Evolutionary conservation across 176 grass and related monocot genomes (phyloP), one percentile per base, ranked within the genome.

Genomic region (Avena sativa): DNA sequence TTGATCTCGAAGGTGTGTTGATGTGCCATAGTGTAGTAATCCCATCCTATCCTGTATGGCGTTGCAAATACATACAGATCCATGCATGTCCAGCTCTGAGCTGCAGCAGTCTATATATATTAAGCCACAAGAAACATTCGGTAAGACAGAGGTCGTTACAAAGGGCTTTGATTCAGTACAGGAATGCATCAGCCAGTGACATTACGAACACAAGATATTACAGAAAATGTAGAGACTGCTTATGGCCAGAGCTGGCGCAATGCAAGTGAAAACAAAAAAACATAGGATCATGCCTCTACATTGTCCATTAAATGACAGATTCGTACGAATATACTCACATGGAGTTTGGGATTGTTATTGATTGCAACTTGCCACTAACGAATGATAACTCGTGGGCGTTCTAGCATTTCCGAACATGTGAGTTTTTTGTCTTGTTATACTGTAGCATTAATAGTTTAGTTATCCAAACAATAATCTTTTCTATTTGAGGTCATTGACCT

Each of bases 71-170:
- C 97, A 67, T 99, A 99, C 14, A 99, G 87, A 60, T 99, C 97
- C 97, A 97, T 99, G 80, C 94, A 99, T 47, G 97, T 92, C 97
- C 94, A 99, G 71, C 92, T 99, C 66, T 93, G 91, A 52, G 94
- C 89, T 63, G 74, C 86, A 85, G 88, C 87, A 72, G 92, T 99
- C 97, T 99, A 57, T 25, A 88, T 79, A 73, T 34, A 32, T 8
- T 43, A 43, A 5, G 40, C 40, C 40, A 43, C 40, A 43, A 43
- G 17, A 46, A 89, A 64, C 9, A 49, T 72, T 79, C 72, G 72
- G 21, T 16, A 71, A 28, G 59, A 69, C 32, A 11, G 57, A 63
- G 50, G 32, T 36, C 51, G 47, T 43, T 25, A 43, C 15, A n/a
- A 51, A 77, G 32, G 10, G 28, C 49, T 52, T 34, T 71, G 16